These are phyloP conservation scores for Acanthamoeba castellanii DNA, from an alignment of 208 protist genomes.

Conservation along the genomic window DNA sequence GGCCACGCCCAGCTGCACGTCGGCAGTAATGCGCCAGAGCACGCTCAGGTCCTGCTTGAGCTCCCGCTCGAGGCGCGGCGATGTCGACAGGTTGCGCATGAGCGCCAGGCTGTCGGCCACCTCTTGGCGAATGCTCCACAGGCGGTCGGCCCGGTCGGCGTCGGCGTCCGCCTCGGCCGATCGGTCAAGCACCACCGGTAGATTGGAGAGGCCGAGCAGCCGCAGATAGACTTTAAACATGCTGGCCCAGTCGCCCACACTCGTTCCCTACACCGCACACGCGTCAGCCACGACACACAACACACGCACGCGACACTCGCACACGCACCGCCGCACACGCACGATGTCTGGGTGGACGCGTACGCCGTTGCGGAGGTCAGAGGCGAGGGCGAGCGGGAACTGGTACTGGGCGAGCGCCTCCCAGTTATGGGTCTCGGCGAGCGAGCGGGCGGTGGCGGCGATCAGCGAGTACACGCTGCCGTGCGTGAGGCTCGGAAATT, in stretches of 20 bases:
- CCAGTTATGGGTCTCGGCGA: conserved; percentile 26
- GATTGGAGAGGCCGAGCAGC: neutral
- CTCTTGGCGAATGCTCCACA: neutral
- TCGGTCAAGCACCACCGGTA: neutral
- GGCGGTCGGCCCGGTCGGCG: neutral
- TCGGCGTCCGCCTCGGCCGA: neutral
- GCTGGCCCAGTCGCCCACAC: neutral
- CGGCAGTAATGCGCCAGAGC: neutral
- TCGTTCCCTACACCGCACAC: neutral
- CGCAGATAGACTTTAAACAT: neutral
- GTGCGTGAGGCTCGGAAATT: conserved; percentile 12
- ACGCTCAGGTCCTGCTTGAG: conserved; percentile 11
- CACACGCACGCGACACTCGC: neutral
- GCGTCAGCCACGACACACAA: neutral
- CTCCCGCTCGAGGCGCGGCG: neutral
- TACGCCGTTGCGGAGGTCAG: neutral
- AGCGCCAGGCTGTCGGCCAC: neutral
- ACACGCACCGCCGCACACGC: neutral
- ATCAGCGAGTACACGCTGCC: conserved; percentile 46
- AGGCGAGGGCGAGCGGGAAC: neutral
- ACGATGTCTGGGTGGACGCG: neutral
- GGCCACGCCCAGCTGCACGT: conserved; percentile 5
- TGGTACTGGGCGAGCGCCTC: neutral
- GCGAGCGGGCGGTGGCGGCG: neutral
- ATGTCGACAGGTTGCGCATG: conserved; percentile 2